Evolutionary conservation across 306 rosid species (phyloP).

Genomic region (Macrotyloma uniflorum): DNA sequence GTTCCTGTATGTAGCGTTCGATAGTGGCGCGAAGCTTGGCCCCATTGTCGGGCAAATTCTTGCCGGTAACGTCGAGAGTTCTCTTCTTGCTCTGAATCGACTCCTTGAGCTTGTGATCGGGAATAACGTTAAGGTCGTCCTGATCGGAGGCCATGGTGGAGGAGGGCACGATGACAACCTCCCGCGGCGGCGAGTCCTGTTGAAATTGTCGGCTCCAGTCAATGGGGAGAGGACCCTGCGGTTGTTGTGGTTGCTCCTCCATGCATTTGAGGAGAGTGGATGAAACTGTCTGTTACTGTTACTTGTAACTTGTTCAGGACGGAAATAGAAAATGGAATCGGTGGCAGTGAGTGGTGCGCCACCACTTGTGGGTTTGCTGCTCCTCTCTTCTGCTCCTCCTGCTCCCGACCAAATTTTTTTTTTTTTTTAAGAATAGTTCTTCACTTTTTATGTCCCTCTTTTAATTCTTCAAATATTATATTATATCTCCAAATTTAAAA

Average conservation of each 20-base stretch:
- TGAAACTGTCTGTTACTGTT: background rate
- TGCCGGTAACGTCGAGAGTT: background rate
- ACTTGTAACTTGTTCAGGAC: background rate
- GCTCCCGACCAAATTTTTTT: background rate
- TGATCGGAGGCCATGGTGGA: slow-evolving; percentile 40
- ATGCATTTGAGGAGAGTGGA: slow-evolving; percentile 23
- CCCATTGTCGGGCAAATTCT: slow-evolving; percentile 59
- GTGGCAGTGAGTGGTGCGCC: background rate
- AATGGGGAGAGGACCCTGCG: background rate
- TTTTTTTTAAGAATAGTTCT: background rate
- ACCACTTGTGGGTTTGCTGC: background rate
- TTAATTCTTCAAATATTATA: too few relatives aligned
- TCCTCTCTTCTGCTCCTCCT: background rate
- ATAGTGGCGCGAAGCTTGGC: slow-evolving; percentile 46
- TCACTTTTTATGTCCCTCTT: background rate
- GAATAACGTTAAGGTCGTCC: background rate
- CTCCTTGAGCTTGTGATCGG: slow-evolving; percentile 49
- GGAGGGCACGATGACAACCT: background rate
- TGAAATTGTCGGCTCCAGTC: slow-evolving; percentile 1
- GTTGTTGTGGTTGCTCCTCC: background rate
- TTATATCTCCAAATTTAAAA: too few relatives aligned
- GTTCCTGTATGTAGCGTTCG: slow-evolving; percentile 46
- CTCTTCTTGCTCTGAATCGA: slow-evolving; percentile 35
- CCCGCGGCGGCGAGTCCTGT: slow-evolving; percentile 27
- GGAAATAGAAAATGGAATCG: background rate